Base-by-base conservation (phyloP, 2,329 filamentous ascomycete genomes). In the Arthrobotrys megalospora region DNA sequence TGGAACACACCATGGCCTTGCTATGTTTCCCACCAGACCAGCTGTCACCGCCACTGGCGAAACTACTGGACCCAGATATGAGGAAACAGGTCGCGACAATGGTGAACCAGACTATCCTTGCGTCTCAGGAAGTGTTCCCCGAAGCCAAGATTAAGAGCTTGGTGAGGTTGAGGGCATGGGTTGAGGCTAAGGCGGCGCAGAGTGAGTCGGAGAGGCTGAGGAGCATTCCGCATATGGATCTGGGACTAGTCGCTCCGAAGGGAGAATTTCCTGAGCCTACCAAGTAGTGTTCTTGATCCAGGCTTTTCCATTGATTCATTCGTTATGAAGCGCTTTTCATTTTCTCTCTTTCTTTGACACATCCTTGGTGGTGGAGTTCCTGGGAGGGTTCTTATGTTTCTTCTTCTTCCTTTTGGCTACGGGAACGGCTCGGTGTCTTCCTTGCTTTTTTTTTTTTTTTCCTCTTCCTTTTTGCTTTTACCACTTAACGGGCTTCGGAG, bases 1-100 rank as follows among this genome's bases (percentile, higher is more conserved):
- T 99, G 10, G 96, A 99, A 85, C 90, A 91, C 83, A 97, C 96
- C 0, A 97, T 99, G 91, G 92, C 93, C 0, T 88, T 99, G 47
- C 87, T 99, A 45, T 91, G 99, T 50, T 97, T 97, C 81, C 91
- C 93, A 0, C 88, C 90, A n/a, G 92, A 96, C 66, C 91, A 90
- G 65, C 88, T 97, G 43, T 90, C 92, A 52, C 90, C 92, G 1
- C 90, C 92, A 60, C 87, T 97, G 36, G 90, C 91, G 43, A 89
- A 90, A 55, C 87, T 99, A 32, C 86, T 99, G 16, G 89, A 97
- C 80, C 92, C 94, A 1, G 88, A 90, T 58, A 87, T 98, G 52
- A 90, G 96, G 79, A 90, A 91, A 81, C 89, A 91, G 50, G 94
- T 97, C n/a, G 96, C 96, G 3, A 91, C 91, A 79, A 89, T 89